A percentile compares a stretch with the other conserved stretches of the same genome.
Evolutionary conservation across 169 alveolate species (phyloP).

Genomic region (Eimeria falciformis): DNA sequence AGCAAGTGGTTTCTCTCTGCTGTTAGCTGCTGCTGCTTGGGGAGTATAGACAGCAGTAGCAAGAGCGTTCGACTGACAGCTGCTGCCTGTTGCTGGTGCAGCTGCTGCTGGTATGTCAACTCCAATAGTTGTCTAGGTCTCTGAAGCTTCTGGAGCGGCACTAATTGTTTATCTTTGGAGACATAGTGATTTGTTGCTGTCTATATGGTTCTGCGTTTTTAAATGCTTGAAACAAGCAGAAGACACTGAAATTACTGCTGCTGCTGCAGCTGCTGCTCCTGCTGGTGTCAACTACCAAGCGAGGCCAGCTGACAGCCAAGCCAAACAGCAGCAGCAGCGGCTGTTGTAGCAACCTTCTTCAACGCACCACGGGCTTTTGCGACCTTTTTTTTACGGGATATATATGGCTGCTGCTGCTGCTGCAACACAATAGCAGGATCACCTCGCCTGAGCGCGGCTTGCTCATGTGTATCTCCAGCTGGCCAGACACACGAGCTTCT

Average conservation of each 20-base stretch:
- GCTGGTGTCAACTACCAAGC: slow-evolving; percentile 1
- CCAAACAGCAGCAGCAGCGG: slow-evolving; percentile 37
- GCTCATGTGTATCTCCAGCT: no score
- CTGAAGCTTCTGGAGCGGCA: not conserved
- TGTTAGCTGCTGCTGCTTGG: slow-evolving; percentile 22
- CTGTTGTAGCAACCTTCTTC: slow-evolving; percentile 1
- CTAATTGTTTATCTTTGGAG: no score
- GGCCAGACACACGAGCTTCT: no score
- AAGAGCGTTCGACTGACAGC: not conserved
- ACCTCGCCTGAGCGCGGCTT: no score
- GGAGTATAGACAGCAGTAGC: not conserved
- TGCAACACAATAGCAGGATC: slow-evolving; percentile 38
- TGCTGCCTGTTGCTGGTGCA: slow-evolving; percentile 36
- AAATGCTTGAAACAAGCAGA: not conserved
- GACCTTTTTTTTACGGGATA: not conserved
- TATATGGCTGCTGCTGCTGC: slow-evolving; percentile 8
- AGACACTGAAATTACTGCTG: slow-evolving; percentile 3
- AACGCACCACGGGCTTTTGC: not conserved
- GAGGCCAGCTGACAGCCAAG: not conserved
- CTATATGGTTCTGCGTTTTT: not conserved
- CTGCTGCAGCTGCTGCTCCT: slow-evolving; percentile 45
- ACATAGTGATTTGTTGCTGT: no score
- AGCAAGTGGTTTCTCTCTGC: not conserved
- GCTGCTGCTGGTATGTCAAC: slow-evolving; percentile 17
- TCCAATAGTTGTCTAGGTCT: not conserved